Percentiles rank a stretch among this genome's conserved stretches.
Evolutionary conservation across 1,284 basidiomycete species (phyloP).

Genomic region (Lentinula novae-zelandiae): DNA sequence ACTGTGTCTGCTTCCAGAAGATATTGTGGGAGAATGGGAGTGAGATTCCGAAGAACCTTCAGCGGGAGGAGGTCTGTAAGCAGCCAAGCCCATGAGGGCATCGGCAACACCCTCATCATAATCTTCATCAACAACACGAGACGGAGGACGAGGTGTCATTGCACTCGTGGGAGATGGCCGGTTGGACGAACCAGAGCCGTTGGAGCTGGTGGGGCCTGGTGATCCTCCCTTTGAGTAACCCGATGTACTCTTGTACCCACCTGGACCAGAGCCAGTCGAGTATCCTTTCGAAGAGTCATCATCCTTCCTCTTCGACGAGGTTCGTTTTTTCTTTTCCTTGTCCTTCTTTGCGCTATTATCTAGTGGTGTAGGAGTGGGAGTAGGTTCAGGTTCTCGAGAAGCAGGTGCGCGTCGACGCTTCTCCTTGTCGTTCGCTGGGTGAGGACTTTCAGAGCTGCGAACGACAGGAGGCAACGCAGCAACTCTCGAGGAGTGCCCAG

Average conservation of each 20-base stretch:
- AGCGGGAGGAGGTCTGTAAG: slow-evolving; percentile 14
- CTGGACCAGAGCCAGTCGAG: background rate
- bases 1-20: slow-evolving; percentile 47
- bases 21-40: slow-evolving; percentile 49
- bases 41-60: slow-evolving; percentile 24
- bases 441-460: slow-evolving; percentile 40
- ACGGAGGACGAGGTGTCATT: slow-evolving; percentile 48
- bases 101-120: slow-evolving; percentile 79
- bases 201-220: slow-evolving; percentile 59
- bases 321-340: slow-evolving; percentile 35
- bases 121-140: slow-evolving; percentile 73
- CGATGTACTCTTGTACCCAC: slow-evolving; percentile 21
- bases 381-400: slow-evolving; percentile 19
- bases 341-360: slow-evolving; percentile 26
- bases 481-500: background rate
- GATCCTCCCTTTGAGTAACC: slow-evolving; percentile 38
- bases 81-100: slow-evolving; percentile 59
- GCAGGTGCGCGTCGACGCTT: slow-evolving; percentile 20
- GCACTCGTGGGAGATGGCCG: slow-evolving; percentile 68
- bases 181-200: slow-evolving; percentile 56
- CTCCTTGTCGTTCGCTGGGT: slow-evolving; percentile 26
- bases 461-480: slow-evolving; percentile 23
- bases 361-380: slow-evolving; percentile 12
- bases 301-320: slow-evolving; percentile 33
- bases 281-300: slow-evolving; percentile 19